Base-by-base conservation (phyloP, 1,139 yeast genomes). In the Hanseniaspora sp. region DNA sequence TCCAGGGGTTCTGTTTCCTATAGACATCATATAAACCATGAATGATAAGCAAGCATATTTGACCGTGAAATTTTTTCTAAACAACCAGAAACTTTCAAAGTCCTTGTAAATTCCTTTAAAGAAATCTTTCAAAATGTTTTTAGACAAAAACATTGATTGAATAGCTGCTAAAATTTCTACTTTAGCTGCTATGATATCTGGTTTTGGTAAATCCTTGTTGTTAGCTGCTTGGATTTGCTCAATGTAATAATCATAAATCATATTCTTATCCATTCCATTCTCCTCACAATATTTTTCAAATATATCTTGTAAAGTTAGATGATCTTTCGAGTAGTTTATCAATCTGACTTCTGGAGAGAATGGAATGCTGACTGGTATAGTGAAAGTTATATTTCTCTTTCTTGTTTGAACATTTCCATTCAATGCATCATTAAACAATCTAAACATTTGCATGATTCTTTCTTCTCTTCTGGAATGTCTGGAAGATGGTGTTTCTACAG, bases 381-480 rank as follows among this genome's bases (percentile, higher is more conserved):
- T 86, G 64, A 94, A 85, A 64, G 78, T 84, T 61, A 94, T 79
- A 64, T 86, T 79, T 56, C 98, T 81, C 55, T 90, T 81, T 61
- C 96, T 80, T 1, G 95, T 79, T 67, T 92, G 95, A 45, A 87
- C 95, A 64, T 85, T 84, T 62, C 85, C 79, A 0, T 84, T 74
- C 55, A 94, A 72, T 6, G 86, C 82, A 60, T 86, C 90, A 66
- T 87, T 87, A 70, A 94, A 81, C 49, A 92, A 79, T 61, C 96
- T 77, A 75, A 87, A 90, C 60, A 94, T 70, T 67, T 92, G 98
- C 74, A 87, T 85, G 56, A 92, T 83, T 52, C 95, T 77, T 65
- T 94, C 99, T 67, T 94, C 99, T 56, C 98, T 80, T 64, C 98
- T 84, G 63, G 96, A 87, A 64, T 92, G 96, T 62, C 98, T 81